Evolutionary conservation across 2,329 filamentous ascomycete genomes (phyloP), one percentile per base, ranked within the genome.

Genomic region (Sclerotinia trifoliorum): DNA sequence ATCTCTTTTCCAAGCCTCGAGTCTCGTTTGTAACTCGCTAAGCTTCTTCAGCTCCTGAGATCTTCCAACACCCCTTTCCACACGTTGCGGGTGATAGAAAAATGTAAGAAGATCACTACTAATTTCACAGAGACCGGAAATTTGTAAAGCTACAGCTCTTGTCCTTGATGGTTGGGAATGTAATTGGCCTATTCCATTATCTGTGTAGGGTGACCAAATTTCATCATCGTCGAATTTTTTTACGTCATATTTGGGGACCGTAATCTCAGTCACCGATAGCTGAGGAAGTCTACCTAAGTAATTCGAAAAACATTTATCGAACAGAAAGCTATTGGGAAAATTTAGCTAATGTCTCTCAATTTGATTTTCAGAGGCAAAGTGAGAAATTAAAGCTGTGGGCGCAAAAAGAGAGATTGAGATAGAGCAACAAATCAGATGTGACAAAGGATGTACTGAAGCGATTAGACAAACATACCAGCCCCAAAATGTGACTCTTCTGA

Each of bases 301-400:
- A 78, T 97, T 98, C 62, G 94, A 97, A 94, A 94, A 98, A 78
- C 93, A 96, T 84, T 97, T 98, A 81, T 99, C 95, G 78, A 98
- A 96, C n/a, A 97, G 81, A 79, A 95, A 98, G 78, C 94, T 57
- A 39, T 42, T 6, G 32, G 35, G 13, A 1, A 17, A 10, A 17
- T 10, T 57, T 32, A 57, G 55, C 8, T 24, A 42, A 7, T 24
- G 21, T 5, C 32, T 13, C n/a, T 56, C 54, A 57, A 39, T 24
- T 3, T 39, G 24, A 4, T 13, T 17, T 7, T 57, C 24, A 5
- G 8, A 39, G n/a, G 21, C 17, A 24, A 35, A 39, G 15, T 39
- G 21, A 42, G 55, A 1, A 56, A 24, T 39, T 1, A 24, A 57
- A 24, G 17, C 32, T 57, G 55, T 24, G 17, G 32, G 35, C 24